Percentiles rank a stretch among this genome's conserved stretches.
Conservation (phyloP, 108 stramenopile species). For the Pseudonitzschia pungens region DNA sequence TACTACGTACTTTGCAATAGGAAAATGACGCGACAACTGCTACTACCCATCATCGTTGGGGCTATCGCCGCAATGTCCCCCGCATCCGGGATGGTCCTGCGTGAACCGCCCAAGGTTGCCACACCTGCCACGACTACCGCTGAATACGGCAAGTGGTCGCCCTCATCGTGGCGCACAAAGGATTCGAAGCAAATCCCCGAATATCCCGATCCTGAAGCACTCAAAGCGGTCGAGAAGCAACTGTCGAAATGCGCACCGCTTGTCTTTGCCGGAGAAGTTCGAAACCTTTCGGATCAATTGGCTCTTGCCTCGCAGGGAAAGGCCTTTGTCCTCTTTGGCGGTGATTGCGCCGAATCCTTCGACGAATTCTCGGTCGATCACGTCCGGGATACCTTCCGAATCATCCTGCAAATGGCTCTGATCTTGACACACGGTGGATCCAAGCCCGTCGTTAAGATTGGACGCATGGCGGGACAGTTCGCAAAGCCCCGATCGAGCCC, state of each 20-base stretch:
- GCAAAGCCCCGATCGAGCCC: conserved; percentile 95
- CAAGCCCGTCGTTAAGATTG: conserved; percentile 95
- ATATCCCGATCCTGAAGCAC: conserved; percentile 72
- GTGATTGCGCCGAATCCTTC: conserved; percentile 98
- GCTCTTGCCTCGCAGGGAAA: conserved; percentile 91
- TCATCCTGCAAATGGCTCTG: conserved; percentile 94
- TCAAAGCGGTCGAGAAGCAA: conserved; percentile 53
- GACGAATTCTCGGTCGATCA: conserved; percentile 94
- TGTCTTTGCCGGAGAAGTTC: conserved; percentile 92
- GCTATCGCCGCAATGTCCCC: conserved; percentile 7
- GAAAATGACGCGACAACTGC: conserved; percentile 8
- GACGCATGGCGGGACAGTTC: conserved; percentile 97
- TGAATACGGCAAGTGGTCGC: conserved; percentile 64
- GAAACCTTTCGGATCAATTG: conserved; percentile 87
- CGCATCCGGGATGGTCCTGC: conserved; percentile 10
- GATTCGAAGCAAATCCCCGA: conserved; percentile 77
- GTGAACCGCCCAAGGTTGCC: conserved; percentile 5
- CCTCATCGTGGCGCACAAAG: conserved; percentile 69
- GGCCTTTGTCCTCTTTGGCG: conserved; percentile 97
- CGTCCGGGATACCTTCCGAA: conserved; percentile 92
- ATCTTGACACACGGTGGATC: conserved; percentile 93
- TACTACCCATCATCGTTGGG: conserved; percentile 3
- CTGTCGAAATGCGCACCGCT: conserved; percentile 71
- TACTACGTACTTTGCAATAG: background rate
- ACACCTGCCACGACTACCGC: conserved; percentile 3